A percentile compares a stretch with the other conserved stretches of the same genome.
Evolutionary conservation across 208 protist species (phyloP).

Genomic region (Trypanosoma lewisi): DNA sequence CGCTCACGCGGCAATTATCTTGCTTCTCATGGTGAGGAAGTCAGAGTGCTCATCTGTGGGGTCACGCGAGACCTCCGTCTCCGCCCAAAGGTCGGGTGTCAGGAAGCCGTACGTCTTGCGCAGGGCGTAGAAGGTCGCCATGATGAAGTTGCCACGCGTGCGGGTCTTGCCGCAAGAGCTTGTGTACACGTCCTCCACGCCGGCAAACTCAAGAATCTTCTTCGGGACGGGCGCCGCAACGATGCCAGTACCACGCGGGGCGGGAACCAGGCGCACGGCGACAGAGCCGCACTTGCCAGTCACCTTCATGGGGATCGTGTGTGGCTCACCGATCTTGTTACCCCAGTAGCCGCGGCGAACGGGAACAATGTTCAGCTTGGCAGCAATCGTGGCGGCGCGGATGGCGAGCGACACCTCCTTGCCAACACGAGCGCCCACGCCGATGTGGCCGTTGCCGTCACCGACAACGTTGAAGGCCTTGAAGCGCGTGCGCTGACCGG

Average conservation of each 20-base stretch:
- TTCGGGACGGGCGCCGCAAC: conserved; percentile 97
- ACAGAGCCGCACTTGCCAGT: conserved; percentile 99
- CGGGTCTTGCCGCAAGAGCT: conserved; percentile 95
- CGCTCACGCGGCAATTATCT: conserved; percentile 26
- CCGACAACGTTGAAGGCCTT: conserved; percentile 99
- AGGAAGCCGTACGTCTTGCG: conserved; percentile 98
- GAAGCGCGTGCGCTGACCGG: conserved; percentile 99
- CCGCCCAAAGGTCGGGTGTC: conserved; percentile 98
- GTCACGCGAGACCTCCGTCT: conserved; percentile 78
- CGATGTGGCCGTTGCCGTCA: conserved; percentile 97
- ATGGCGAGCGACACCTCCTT: conserved; percentile 99
- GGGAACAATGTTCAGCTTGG: conserved; percentile 98
- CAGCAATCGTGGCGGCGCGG: conserved; percentile 96
- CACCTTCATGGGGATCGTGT: conserved; percentile 99
- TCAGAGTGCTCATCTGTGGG: conserved; percentile 93
- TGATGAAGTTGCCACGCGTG: conserved; percentile 99
- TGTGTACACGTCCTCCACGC: conserved; percentile 99
- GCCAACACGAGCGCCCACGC: conserved; percentile 98
- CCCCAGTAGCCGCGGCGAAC: conserved; percentile 99
- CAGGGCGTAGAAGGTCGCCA: conserved; percentile 98
- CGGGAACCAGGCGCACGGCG: conserved; percentile 97
- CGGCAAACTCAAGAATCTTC: conserved; percentile 98
- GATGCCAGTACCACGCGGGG: conserved; percentile 99
- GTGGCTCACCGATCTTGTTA: conserved; percentile 97
- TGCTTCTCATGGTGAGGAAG: conserved; percentile 60